These are phyloP conservation scores for Penicillium roqueforti DNA, from an alignment of 495 filamentous ascomycete species.

Conservation along the genomic window DNA sequence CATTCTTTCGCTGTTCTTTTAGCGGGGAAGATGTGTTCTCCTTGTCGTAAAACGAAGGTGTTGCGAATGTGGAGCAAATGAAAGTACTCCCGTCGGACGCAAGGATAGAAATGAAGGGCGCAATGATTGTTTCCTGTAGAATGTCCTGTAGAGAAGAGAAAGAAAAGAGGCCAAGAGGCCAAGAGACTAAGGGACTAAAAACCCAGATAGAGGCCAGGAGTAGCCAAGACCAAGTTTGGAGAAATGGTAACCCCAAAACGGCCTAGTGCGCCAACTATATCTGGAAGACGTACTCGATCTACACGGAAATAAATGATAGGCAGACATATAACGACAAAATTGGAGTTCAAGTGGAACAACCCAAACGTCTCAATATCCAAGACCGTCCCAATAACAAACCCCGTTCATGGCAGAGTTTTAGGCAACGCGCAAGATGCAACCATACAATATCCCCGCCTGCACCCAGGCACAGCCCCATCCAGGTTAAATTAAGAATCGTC, in stretches of 20 bases:
- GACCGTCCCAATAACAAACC: neutral
- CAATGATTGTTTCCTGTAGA: neutral
- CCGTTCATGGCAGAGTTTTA: neutral
- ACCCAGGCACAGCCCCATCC: neutral
- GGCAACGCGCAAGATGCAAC: slow-evolving; percentile 1
- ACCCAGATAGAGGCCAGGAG: neutral
- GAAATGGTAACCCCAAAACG: slow-evolving; percentile 8
- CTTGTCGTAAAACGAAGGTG: slow-evolving; percentile 7
- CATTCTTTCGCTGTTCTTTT: neutral
- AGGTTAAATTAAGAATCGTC: slow-evolving; percentile 1
- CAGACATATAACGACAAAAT: neutral
- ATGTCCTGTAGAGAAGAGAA: too few relatives aligned
- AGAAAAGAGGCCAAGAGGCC: neutral
- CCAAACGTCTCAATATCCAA: neutral
- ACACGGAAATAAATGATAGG: neutral
- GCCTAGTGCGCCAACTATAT: slow-evolving; percentile 4
- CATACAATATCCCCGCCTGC: neutral
- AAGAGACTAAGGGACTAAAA: neutral
- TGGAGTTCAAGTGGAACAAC: neutral
- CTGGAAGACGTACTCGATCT: neutral
- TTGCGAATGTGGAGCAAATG: slow-evolving; percentile 2
- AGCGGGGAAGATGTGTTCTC: slow-evolving; percentile 1
- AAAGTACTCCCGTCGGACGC: slow-evolving; percentile 3
- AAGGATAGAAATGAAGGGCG: slow-evolving; percentile 1
- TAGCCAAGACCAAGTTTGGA: slow-evolving; percentile 3